Conservation (phyloP, 2,329 filamentous ascomycete species). For the Rugonectria rugulosa region DNA sequence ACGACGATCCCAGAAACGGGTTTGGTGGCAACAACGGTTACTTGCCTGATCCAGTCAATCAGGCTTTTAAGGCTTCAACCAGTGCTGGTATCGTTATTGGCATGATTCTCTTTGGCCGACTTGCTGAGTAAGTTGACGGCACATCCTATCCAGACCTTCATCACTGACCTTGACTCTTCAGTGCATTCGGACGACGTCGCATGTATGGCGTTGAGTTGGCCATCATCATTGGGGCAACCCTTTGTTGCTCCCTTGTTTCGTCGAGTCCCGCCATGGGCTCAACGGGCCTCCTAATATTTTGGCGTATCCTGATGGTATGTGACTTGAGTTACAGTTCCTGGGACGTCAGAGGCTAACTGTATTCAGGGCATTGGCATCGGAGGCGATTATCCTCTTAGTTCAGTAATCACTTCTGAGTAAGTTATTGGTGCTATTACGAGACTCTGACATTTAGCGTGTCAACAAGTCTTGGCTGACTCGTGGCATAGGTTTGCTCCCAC, state of each 20-base stretch:
- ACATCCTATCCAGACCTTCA: neutral
- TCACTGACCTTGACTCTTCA: slow-evolving; percentile 31
- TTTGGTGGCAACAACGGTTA: slow-evolving; percentile 61
- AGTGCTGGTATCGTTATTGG: slow-evolving; percentile 81
- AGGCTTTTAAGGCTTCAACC: slow-evolving; percentile 82
- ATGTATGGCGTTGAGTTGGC: slow-evolving; percentile 85
- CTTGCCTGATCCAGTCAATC: slow-evolving; percentile 71
- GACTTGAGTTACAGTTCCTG: neutral
- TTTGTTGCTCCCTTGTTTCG: slow-evolving; percentile 70
- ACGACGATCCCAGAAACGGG: slow-evolving; percentile 49
- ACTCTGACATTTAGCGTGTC: slow-evolving; percentile 10
- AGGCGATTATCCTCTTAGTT: slow-evolving; percentile 82
- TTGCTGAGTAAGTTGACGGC: slow-evolving; percentile 66
- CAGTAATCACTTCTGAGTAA: slow-evolving; percentile 80
- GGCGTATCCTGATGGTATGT: slow-evolving; percentile 74
- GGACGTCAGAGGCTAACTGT: slow-evolving; percentile 21
- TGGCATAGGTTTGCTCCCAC: slow-evolving; percentile 75
- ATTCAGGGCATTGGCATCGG: slow-evolving; percentile 74
- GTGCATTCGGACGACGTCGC: slow-evolving; percentile 73
- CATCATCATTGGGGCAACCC: slow-evolving; percentile 74
- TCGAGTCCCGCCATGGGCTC: slow-evolving; percentile 67
- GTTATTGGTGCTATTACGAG: slow-evolving; percentile 28
- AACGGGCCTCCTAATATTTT: slow-evolving; percentile 72
- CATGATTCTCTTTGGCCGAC: slow-evolving; percentile 78
- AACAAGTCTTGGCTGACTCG: slow-evolving; percentile 25